Evolutionary conservation across 2,329 filamentous ascomycete genomes (phyloP).

Genomic region (Mariannaea elegans): DNA sequence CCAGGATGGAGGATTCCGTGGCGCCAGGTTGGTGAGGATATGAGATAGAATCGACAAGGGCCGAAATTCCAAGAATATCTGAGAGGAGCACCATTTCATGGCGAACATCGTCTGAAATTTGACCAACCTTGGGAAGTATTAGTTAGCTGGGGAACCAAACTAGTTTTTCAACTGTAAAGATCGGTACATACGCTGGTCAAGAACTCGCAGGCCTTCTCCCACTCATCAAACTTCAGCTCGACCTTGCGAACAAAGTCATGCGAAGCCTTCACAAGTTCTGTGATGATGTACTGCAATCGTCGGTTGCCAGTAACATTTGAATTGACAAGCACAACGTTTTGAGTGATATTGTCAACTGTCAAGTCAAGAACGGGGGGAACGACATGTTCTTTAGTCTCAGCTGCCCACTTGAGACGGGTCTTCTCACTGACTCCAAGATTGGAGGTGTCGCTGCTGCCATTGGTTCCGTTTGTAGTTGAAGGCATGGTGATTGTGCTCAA

Average conservation of each 20-base stretch:
- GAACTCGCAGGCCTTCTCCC: conserved; percentile 76
- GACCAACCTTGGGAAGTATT: not conserved
- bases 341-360: conserved; percentile 77
- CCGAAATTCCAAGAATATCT: conserved; percentile 78
- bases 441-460: not conserved
- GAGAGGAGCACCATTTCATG: conserved; percentile 78
- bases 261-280: conserved; percentile 74
- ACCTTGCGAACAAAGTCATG: conserved; percentile 82
- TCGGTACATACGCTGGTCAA: conserved; percentile 54
- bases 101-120: conserved; percentile 43
- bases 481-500: not conserved
- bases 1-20: conserved; percentile 79
- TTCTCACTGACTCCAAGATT: conserved; percentile 3
- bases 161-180: too few species aligned
- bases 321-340: conserved; percentile 75
- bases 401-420: conserved; percentile 6
- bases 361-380: conserved; percentile 54
- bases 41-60: conserved; percentile 79
- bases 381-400: conserved; percentile 4
- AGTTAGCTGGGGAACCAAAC: not conserved
- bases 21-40: conserved; percentile 74
- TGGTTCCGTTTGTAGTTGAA: not conserved
- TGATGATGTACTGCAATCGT: conserved; percentile 73
- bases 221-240: conserved; percentile 74
- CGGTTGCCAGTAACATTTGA: conserved; percentile 66